Evolutionary conservation across 78 protist genomes (phyloP).

Genomic region (Ministeria vibrans): DNA sequence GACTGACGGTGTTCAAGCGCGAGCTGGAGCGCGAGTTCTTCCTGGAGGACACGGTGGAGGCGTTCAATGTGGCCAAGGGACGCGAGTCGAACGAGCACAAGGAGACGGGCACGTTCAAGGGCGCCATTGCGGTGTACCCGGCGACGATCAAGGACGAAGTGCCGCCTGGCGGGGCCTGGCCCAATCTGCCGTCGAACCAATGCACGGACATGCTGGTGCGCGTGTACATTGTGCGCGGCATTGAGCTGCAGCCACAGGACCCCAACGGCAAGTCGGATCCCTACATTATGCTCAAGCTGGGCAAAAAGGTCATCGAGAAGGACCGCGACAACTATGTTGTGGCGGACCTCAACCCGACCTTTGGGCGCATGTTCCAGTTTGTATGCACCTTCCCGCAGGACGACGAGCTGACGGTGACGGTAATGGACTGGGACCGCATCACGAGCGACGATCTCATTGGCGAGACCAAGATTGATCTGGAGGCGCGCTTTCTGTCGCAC

Average conservation of each 20-base stretch:
- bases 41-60: neutral
- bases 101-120: neutral
- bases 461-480: constrained; percentile 18
- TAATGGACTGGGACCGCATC: constrained; percentile 19
- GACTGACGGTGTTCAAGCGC: neutral
- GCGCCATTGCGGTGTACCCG: neutral
- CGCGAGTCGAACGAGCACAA: neutral
- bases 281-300: neutral
- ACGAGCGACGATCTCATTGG: constrained; percentile 25
- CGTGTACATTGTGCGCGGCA: constrained; percentile 16
- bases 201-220: constrained; percentile 5
- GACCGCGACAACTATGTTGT: neutral
- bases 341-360: constrained; percentile 5
- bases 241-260: constrained; percentile 14
- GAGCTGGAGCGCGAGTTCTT: neutral
- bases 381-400: constrained; percentile 1
- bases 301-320: neutral
- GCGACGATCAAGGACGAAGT: neutral
- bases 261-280: constrained; percentile 10
- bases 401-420: neutral
- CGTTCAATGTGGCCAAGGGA: neutral
- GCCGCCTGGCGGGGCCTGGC: neutral
- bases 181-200: neutral
- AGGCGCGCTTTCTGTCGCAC: neutral
- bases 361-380: neutral